Base-by-base conservation (phyloP, 305 asterid species). In the Solanum aculeatissimum region DNA sequence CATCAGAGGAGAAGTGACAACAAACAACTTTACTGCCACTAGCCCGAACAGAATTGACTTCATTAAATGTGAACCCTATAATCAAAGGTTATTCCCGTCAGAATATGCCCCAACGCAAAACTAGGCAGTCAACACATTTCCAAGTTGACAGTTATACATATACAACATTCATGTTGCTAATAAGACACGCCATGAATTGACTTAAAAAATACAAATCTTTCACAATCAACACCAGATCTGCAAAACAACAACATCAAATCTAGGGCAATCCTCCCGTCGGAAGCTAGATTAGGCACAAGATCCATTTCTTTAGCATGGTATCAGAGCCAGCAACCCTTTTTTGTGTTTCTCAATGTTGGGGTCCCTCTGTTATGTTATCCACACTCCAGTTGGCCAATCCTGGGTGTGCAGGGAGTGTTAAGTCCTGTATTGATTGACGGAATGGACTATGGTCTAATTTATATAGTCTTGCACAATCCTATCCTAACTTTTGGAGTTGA, bases 1-100 rank as follows among this genome's bases (percentile, higher is more conserved):
- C 99, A 78, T 97, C 99, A 19, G 98, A 91, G 19, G 99, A 97
- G 91, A 97, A 97, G 90, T 97, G 98, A 93, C 98, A 97, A 87
- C 99, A 97, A 11, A 47, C 92, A 87, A 97, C 99, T 91, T 97
- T 97, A 85, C 86, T 91, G 21, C 87, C 84, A 89, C 99, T 93
- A 25, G 99, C 99, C 23, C 93, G 94, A 78, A 93, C 93, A 84
- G 90, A 88, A 88, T 40, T 90, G 68, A 94, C 91, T 87, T 97
- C 99, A 4, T 89, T 88, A 86, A 94, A 97, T 49, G 94, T 83
- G 90, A 95, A 94, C 87, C 97, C 99, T 95, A 88, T 80, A 49
- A 71, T 70, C 38, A 86, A 29, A 86, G 15, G 15, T 35, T 43
- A 19, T 55, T 71, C 66, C 58, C 29, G 63, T 89, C 87, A 85